Evolutionary conservation across 495 filamentous ascomycete genomes (phyloP).

Genomic region (Podospora pseudoanserina): DNA sequence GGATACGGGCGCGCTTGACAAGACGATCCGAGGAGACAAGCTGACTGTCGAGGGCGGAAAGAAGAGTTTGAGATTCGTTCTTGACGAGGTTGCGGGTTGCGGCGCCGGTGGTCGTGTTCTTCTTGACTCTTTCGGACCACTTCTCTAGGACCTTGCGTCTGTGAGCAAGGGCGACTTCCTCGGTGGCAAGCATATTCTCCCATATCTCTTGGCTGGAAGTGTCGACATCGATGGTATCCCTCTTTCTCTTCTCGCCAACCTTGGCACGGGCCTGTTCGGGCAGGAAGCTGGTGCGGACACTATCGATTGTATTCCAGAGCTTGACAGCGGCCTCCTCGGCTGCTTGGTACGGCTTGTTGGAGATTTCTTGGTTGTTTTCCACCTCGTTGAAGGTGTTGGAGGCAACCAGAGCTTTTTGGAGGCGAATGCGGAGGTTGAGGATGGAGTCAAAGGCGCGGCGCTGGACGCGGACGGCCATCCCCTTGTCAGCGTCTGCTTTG

Average conservation of each 20-base stretch:
- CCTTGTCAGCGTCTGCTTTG: conserved; percentile 77
- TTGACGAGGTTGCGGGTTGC: conserved; percentile 47
- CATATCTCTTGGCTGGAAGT: conserved; percentile 62
- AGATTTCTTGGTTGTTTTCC: conserved; percentile 33
- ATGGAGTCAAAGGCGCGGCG: conserved; percentile 80
- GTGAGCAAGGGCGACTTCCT: conserved; percentile 52
- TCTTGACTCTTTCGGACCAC: conserved; percentile 60
- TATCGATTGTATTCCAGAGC: conserved; percentile 80
- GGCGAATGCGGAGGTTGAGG: conserved; percentile 78
- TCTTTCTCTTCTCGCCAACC: conserved; percentile 56
- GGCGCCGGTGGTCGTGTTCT: conserved; percentile 39
- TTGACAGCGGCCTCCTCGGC: conserved; percentile 86
- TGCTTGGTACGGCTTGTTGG: conserved; percentile 56
- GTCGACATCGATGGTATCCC: conserved; percentile 45
- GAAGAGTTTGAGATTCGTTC: conserved; percentile 58
- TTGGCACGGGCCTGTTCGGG: conserved; percentile 33
- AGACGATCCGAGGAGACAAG: conserved; percentile 65
- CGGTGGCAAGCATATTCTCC: conserved; percentile 61
- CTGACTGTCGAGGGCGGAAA: conserved; percentile 69
- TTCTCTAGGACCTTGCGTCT: conserved; percentile 60
- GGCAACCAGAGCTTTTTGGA: conserved; percentile 84
- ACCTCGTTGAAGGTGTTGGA: conserved; percentile 66
- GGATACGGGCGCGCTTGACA: conserved; percentile 59
- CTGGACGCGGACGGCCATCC: conserved; percentile 77
- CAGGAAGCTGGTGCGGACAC: conserved; percentile 57